Evolutionary conservation across 2,329 filamentous ascomycete genomes (phyloP).

Genomic region (Penicillium sp.): DNA sequence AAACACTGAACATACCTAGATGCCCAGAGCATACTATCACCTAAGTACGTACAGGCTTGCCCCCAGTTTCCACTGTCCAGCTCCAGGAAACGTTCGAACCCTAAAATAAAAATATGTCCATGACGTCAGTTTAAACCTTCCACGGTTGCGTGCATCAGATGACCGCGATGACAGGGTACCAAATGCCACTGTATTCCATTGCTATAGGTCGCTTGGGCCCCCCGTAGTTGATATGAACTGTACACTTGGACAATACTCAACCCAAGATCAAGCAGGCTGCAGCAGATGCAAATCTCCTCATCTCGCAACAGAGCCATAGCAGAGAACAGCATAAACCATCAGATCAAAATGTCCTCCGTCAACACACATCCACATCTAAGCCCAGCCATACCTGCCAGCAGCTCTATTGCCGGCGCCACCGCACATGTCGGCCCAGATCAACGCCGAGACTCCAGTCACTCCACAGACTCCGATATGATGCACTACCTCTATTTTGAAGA

Average conservation of each 20-base stretch:
- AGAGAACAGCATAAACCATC: background rate
- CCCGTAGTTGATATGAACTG: no score
- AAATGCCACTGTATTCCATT: no score
- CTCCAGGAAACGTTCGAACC: no score
- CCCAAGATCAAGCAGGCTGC: background rate
- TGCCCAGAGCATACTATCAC: no score
- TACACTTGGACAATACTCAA: background rate
- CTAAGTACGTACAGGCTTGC: no score
- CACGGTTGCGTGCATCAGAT: background rate
- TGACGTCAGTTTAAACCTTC: conserved; percentile 2
- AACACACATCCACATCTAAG: background rate
- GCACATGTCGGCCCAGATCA: background rate
- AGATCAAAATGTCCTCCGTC: background rate
- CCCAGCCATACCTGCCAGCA: background rate
- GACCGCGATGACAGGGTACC: background rate
- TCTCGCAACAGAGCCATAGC: no score
- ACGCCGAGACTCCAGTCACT: conserved; percentile 9
- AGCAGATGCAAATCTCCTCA: background rate
- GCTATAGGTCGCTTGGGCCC: no score
- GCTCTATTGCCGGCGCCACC: background rate
- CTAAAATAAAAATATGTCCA: no score
- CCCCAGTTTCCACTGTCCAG: no score
- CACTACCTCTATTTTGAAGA: conserved; percentile 38
- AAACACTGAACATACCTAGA: no score
- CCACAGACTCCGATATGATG: conserved; percentile 23